phyloP scores from a whole-genome alignment of 164 flowering plant genomes.

The Malania oleifera region DNA sequence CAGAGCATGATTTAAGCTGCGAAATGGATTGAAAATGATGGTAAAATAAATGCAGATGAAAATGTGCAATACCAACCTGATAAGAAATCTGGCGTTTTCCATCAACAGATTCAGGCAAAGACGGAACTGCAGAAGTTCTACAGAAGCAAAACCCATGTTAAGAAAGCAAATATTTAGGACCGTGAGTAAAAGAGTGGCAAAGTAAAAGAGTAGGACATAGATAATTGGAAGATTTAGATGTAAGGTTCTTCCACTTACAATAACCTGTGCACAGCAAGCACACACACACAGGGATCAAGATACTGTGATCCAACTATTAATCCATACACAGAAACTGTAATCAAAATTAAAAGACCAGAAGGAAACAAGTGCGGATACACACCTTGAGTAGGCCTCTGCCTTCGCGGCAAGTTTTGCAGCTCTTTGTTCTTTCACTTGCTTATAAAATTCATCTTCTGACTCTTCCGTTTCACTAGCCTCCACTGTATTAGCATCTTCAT shows the following conservation, averaged over 20 bases:
- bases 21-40: not conserved
- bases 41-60: not conserved
- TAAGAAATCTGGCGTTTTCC: constrained; percentile 69
- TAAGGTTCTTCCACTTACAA: too few species aligned
- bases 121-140: constrained; percentile 38
- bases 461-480: constrained; percentile 18
- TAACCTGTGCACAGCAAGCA: too few species aligned
- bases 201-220: not conserved
- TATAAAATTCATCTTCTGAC: constrained; percentile 72
- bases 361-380: constrained; percentile 5
- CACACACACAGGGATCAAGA: too few species aligned
- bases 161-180: not conserved
- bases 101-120: constrained; percentile 54
- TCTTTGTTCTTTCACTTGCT: constrained; percentile 46
- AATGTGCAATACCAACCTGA: constrained; percentile 43
- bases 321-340: not conserved
- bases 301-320: too few species aligned
- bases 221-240: too few species aligned
- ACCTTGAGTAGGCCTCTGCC: constrained; percentile 60
- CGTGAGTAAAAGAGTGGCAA: not conserved
- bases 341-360: not conserved
- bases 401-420: constrained; percentile 61
- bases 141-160: constrained; percentile 16
- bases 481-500: constrained; percentile 23
- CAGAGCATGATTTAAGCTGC: not conserved